These are phyloP conservation scores for Rubia tinctorum DNA, from an alignment of 305 asterid species.

Conservation along the genomic window DNA sequence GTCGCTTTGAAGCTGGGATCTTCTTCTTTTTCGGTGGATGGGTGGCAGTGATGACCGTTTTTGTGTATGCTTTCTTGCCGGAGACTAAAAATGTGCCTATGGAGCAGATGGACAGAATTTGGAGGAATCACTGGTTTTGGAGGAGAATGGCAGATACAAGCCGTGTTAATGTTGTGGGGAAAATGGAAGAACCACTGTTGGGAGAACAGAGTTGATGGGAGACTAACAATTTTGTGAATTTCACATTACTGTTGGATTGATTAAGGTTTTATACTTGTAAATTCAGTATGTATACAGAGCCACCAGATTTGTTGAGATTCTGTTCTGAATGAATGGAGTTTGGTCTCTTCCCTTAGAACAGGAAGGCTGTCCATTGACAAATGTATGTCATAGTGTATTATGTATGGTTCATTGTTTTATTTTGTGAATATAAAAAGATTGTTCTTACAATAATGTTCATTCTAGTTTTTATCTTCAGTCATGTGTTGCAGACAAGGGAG, in stretches of 20 bases:
- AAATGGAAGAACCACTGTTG: conserved; percentile 10
- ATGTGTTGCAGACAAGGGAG: not conserved
- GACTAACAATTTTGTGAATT: not conserved
- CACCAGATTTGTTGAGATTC: not conserved
- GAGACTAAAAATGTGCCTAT: conserved; percentile 51
- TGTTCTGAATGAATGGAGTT: not conserved
- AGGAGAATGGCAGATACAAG: conserved; percentile 16
- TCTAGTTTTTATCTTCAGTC: not conserved
- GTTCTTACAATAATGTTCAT: not conserved
- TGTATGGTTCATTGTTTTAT: not conserved
- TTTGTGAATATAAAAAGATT: not conserved
- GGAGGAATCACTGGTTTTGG: conserved; percentile 52
- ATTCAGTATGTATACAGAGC: not conserved
- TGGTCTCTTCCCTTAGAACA: not conserved
- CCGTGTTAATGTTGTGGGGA: not conserved
- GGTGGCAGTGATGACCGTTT: conserved; percentile 45
- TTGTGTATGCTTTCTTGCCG: conserved; percentile 42
- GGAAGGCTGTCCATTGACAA: not conserved
- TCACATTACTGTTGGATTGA: not conserved
- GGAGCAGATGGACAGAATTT: conserved; percentile 44
- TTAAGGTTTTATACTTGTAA: not conserved
- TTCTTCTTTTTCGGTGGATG: conserved; percentile 50
- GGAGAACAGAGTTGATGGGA: not conserved
- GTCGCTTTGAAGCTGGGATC: conserved; percentile 37
- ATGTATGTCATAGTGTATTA: too few species aligned